Percentiles rank a stretch among this genome's conserved stretches.
phyloP scores from a whole-genome alignment of 441 rosid genomes.

The Gossypium trilobum region DNA sequence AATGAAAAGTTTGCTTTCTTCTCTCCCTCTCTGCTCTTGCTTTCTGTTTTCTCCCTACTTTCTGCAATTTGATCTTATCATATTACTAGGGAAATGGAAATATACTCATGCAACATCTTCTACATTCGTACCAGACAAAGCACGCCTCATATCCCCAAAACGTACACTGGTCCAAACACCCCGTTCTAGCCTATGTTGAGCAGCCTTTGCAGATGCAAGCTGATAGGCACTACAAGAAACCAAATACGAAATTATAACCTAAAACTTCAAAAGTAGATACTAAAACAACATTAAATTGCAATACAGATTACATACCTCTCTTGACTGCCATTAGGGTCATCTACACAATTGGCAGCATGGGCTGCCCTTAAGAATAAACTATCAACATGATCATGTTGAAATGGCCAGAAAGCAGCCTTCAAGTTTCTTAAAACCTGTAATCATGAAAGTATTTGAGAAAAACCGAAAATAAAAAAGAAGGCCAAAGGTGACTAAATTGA shows the following conservation, averaged over 20 bases:
- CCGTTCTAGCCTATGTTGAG: conserved; percentile 52
- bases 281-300: conserved; percentile 3
- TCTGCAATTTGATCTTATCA: too few relatives aligned
- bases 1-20: too few relatives aligned
- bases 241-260: not conserved
- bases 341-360: conserved; percentile 44
- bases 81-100: conserved; percentile 23
- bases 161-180: conserved; percentile 54
- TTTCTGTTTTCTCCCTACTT: too few relatives aligned
- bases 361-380: conserved; percentile 59
- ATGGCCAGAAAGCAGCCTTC: conserved; percentile 67
- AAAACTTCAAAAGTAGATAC: not conserved
- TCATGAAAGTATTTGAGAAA: not conserved
- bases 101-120: not conserved
- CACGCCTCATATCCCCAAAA: conserved; percentile 62
- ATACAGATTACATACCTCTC: conserved; percentile 29
- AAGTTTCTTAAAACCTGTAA: conserved; percentile 45
- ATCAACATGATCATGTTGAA: conserved; percentile 35
- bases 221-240: conserved; percentile 38
- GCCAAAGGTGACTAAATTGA: not conserved
- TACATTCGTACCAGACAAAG: conserved; percentile 43
- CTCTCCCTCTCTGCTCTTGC: too few relatives aligned
- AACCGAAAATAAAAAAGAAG: not conserved
- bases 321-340: conserved; percentile 28
- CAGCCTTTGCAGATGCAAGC: conserved; percentile 62